Evolutionary conservation across 495 filamentous ascomycete genomes (phyloP), one percentile per base, ranked within the genome.

Genomic region (Eremomyces bilateralis): DNA sequence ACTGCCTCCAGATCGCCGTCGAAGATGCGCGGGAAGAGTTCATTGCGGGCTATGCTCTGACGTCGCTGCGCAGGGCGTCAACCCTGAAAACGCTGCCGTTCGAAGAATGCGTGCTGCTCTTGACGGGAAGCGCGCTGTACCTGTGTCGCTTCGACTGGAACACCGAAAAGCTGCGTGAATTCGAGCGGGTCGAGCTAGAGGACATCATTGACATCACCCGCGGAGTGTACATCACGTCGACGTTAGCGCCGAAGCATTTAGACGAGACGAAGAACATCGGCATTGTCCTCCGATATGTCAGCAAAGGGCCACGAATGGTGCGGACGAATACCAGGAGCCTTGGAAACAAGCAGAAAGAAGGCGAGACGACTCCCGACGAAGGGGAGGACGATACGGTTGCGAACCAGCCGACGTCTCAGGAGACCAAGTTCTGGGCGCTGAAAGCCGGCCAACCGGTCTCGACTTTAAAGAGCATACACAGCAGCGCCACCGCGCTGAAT

Each of bases 141-240:
- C 69, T 73, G 31, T 90, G 83, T 47, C 67, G 76, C 15, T 85
- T 94, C 42, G 83, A 94, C 53, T 93, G 81, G 77, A 74, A 75
- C 40, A 67, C 80, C 2, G 84, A 93, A 57, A 94, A 93, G 53
- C 79, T 94, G 0, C 67, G 72, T 1, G 80, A 73, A 0, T 94
- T 92, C 45, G 81, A 91, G 52, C 62, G 84, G 13, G 72, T 93
- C 10, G 73, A 76, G 36, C 60, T 94, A 20, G 63, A 65, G 4
- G 73, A 76, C 32, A 55, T 95, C 19, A 57, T 59, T 1, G 61
- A 63, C 29, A 71, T 97, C 31, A 66, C 67, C 36, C 67, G 73
- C 40, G 88, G 85, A 20, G 74, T 76, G 1, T 95, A 94, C 47
- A 79, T 97, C 47, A 91, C 80, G 1, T 83, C 73, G 0, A 83